Percentiles rank a stretch among this genome's conserved stretches.
phyloP scores from a whole-genome alignment of 1,284 basidiomycete species.

The Melampsora americana region DNA sequence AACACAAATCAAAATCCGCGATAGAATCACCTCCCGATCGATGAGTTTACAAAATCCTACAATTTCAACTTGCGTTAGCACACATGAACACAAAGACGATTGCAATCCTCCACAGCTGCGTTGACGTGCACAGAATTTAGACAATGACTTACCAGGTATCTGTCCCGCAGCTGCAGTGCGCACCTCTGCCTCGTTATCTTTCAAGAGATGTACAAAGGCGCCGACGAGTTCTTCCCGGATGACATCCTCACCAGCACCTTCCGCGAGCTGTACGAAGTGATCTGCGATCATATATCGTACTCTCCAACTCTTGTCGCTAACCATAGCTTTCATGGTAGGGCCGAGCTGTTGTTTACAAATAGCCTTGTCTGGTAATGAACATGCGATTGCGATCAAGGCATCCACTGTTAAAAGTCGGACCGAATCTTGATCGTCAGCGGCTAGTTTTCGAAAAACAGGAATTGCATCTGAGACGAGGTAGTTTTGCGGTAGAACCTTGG shows the following conservation, averaged over 20 bases:
- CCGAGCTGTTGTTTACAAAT: constrained; percentile 80
- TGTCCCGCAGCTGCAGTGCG: constrained; percentile 93
- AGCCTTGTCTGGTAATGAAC: constrained; percentile 76
- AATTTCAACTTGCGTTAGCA: background rate
- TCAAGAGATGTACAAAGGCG: constrained; percentile 88
- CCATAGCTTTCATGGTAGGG: constrained; percentile 73
- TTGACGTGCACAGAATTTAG: background rate
- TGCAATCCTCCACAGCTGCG: background rate
- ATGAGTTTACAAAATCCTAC: constrained; percentile 92
- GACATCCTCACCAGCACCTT: constrained; percentile 83
- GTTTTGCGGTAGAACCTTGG: constrained; percentile 53
- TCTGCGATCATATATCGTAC: constrained; percentile 99
- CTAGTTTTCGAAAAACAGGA: constrained; percentile 88
- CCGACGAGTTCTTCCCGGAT: constrained; percentile 90
- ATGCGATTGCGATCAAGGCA: constrained; percentile 87
- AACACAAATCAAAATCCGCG: constrained; percentile 91
- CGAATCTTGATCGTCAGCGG: constrained; percentile 96
- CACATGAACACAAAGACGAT: constrained; percentile 35
- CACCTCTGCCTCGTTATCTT: constrained; percentile 99
- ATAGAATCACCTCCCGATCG: constrained; percentile 89
- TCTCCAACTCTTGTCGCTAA: constrained; percentile 96
- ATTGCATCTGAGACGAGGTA: constrained; percentile 74
- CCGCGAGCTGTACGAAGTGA: constrained; percentile 95
- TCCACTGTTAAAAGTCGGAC: constrained; percentile 94
- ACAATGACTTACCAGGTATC: constrained; percentile 71